Evolutionary conservation across 2,329 filamentous ascomycete species (phyloP).

Genomic region (Alternaria alternata): DNA sequence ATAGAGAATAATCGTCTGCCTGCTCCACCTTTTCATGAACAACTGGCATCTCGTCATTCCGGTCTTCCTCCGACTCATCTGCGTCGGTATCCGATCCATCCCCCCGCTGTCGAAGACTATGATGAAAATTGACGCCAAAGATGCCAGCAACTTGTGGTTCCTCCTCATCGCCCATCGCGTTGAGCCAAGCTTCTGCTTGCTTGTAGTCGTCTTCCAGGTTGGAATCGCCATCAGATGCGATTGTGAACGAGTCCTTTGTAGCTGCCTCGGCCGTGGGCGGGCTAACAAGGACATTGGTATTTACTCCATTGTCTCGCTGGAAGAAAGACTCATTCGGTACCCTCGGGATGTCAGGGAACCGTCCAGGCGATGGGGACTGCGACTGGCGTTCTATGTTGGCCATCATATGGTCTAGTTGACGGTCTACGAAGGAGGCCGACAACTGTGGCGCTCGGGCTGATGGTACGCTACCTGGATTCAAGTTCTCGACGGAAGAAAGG

Average conservation of each 20-base stretch:
- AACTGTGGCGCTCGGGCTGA: neutral
- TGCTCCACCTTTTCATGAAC: neutral
- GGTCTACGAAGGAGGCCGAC: neutral
- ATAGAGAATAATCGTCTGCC: neutral
- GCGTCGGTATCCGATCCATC: neutral
- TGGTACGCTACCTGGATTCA: neutral
- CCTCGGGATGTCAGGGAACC: neutral
- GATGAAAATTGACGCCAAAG: slow-evolving; percentile 14
- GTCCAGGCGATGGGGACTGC: neutral
- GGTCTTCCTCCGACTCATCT: neutral
- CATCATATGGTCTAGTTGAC: neutral
- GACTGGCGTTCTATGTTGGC: neutral
- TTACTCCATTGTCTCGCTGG: neutral
- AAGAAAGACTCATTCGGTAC: neutral
- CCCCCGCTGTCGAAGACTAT: neutral
- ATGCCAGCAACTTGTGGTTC: slow-evolving; percentile 8
- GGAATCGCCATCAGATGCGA: slow-evolving; percentile 7
- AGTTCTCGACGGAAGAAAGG: no score
- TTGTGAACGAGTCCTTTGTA: slow-evolving; percentile 7
- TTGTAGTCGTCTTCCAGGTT: slow-evolving; percentile 12
- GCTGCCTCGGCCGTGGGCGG: neutral
- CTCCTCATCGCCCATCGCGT: neutral
- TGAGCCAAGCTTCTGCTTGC: slow-evolving; percentile 12
- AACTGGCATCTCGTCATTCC: neutral
- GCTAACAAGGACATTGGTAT: neutral